These are phyloP conservation scores for Coemansia furcata DNA, from an alignment of 192 early-diverging fungal species.

Conservation along the genomic window DNA sequence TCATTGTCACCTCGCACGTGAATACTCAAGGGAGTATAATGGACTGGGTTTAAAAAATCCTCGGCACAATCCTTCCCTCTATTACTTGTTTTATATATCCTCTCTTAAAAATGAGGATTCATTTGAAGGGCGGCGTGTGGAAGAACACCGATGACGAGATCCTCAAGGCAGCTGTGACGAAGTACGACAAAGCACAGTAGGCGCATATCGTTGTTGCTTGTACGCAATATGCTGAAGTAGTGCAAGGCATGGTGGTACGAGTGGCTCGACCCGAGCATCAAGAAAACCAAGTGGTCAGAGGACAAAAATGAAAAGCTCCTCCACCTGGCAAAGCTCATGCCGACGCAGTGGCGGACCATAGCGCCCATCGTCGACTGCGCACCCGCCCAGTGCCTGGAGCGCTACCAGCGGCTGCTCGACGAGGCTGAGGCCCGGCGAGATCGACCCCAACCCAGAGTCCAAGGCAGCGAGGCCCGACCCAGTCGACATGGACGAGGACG, in stretches of 20 bases:
- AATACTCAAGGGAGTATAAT: neutral
- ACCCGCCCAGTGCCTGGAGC: slow-evolving; percentile 92
- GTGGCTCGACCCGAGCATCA: slow-evolving; percentile 98
- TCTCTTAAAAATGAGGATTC: slow-evolving; percentile 20
- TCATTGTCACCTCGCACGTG: neutral
- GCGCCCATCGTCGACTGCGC: slow-evolving; percentile 97
- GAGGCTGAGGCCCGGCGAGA: slow-evolving; percentile 97
- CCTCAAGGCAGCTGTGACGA: slow-evolving; percentile 92
- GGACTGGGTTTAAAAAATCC: neutral
- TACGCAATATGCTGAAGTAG: slow-evolving; percentile 94
- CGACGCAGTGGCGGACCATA: slow-evolving; percentile 98
- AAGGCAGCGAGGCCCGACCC: slow-evolving; percentile 97
- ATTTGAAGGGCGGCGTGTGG: slow-evolving; percentile 87
- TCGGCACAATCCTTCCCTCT: neutral
- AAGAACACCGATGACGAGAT: slow-evolving; percentile 99
- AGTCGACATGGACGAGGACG: slow-evolving; percentile 99
- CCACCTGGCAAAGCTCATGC: slow-evolving; percentile 98
- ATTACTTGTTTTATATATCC: neutral
- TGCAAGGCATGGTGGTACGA: slow-evolving; percentile 99
- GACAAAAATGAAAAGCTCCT: slow-evolving; percentile 98
- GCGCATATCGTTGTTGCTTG: slow-evolving; percentile 92
- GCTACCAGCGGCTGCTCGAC: slow-evolving; percentile 93
- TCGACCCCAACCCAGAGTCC: slow-evolving; percentile 95
- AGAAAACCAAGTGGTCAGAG: slow-evolving; percentile 98
- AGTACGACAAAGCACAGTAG: slow-evolving; percentile 99